phyloP scores from a whole-genome alignment of 257 asterid species.

The Gardenia jasminoides region DNA sequence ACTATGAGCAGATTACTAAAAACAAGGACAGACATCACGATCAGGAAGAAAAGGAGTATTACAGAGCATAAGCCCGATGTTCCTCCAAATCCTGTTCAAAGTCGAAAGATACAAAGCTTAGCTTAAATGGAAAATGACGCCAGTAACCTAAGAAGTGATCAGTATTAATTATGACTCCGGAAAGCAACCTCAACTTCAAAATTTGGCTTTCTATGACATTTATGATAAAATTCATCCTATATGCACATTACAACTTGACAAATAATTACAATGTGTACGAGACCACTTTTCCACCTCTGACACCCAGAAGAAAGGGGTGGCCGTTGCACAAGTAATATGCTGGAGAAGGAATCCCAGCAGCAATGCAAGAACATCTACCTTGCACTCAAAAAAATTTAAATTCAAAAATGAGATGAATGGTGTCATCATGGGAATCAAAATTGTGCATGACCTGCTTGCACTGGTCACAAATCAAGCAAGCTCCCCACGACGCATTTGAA shows the following conservation, averaged over 20 bases:
- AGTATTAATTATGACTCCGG: no score
- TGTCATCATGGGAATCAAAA: slow-evolving; percentile 1
- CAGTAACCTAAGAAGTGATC: no score
- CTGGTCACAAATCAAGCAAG: slow-evolving; percentile 26
- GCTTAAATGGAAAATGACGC: no score
- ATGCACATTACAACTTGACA: background rate
- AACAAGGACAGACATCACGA: no score
- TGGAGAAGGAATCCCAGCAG: background rate
- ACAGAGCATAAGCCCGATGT: no score
- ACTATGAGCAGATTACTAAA: no score
- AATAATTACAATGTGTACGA: background rate
- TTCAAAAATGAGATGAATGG: slow-evolving; percentile 1
- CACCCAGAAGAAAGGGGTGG: background rate
- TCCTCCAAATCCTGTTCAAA: no score
- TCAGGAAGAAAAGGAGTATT: no score
- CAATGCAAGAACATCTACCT: background rate
- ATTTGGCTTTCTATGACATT: background rate
- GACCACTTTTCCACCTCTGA: background rate
- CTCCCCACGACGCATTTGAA: slow-evolving; percentile 29
- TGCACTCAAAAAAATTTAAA: background rate
- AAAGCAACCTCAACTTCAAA: no score
- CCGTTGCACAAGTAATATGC: background rate
- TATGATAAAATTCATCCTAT: background rate
- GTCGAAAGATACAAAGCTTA: no score
- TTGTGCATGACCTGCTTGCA: slow-evolving; percentile 23